Conservation (phyloP, 2,329 filamentous ascomycete species). For the Penicillium sp. region DNA sequence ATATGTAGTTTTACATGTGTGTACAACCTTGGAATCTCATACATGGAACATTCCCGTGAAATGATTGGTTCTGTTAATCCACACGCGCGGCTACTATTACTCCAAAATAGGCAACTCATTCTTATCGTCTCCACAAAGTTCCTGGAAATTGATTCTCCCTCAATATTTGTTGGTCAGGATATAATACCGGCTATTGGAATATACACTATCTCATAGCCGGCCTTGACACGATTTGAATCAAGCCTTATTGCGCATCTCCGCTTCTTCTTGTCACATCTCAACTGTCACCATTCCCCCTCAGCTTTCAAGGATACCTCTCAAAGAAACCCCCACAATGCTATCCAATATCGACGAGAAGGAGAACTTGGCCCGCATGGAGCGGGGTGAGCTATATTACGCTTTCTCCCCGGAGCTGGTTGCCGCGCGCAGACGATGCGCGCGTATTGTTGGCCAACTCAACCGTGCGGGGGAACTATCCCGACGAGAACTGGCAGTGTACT, state of each 20-base stretch:
- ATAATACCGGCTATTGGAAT: no score
- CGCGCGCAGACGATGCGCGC: conserved; percentile 59
- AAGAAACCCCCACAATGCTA: conserved; percentile 1
- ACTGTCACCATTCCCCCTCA: not conserved
- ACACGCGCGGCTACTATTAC: not conserved
- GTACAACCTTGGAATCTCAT: not conserved
- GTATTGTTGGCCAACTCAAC: conserved; percentile 61
- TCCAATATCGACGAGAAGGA: conserved; percentile 15
- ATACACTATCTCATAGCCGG: not conserved
- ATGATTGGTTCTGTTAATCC: not conserved
- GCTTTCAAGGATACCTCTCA: not conserved
- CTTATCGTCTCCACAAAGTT: not conserved
- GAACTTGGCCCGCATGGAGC: conserved; percentile 48
- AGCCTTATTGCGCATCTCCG: not conserved
- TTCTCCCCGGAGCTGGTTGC: conserved; percentile 64
- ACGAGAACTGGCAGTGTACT: conserved; percentile 60
- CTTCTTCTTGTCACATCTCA: not conserved
- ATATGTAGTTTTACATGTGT: not conserved
- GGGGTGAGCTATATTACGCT: conserved; percentile 68
- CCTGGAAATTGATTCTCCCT: not conserved
- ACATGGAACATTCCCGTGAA: not conserved
- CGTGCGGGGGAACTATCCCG: conserved; percentile 51
- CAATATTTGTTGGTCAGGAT: not conserved
- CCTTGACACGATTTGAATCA: not conserved
- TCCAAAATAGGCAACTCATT: not conserved